Base-by-base conservation (phyloP, 139 green algal species). In the Chlamydomonas sp. region DNA sequence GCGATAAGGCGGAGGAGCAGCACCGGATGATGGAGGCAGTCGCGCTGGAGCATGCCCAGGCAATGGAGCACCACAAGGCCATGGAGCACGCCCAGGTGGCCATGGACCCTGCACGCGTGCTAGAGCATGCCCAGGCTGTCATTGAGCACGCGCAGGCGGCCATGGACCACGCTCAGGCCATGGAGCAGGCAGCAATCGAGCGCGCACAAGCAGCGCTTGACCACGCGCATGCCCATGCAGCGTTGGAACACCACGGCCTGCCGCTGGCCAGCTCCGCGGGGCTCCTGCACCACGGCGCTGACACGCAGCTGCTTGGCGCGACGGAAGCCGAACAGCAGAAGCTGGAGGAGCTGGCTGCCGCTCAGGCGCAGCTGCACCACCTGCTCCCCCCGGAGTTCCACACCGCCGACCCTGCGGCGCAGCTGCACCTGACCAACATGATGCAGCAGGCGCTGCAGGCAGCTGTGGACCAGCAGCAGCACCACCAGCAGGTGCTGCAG, bases 71-170 rank as follows among this genome's bases (percentile, higher is more conserved):
- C 63, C 63, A 14, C 3, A 63, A 81, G 67, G 83, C 83, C 57
- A 77, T 83, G 76, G 57, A 88, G 84, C 75, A 88, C 7, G 75
- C 74, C 17, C 84, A 88, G 66, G 66, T 71, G 10, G 66, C 66
- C 66, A 71, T 71, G 66, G 10, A 71, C 10, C 10, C 66, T 14
- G 66, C 66, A 14, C 66, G 9, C 10, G 12, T 71, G 66, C 10
- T 71, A 14, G 10, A 10, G 66, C 10, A 71, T 14, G 10, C 66
- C 66, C 66, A 71, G 61, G 84, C 84, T 2, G 84, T 75, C 63
- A 88, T 88, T 12, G 75, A 88, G 84, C 84, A 88, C 18, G 84
- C 84, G 49, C 84, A 83, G 84, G 75, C 74, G 4, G 75, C 75
- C 0, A 57, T 83, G 17, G 63, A 88, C 59, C 81, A 86, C 58